A percentile compares a stretch with the other conserved stretches of the same genome.
These are phyloP conservation scores for Zelonia costaricensis DNA, from an alignment of 208 protist genomes.

Conservation along the genomic window DNA sequence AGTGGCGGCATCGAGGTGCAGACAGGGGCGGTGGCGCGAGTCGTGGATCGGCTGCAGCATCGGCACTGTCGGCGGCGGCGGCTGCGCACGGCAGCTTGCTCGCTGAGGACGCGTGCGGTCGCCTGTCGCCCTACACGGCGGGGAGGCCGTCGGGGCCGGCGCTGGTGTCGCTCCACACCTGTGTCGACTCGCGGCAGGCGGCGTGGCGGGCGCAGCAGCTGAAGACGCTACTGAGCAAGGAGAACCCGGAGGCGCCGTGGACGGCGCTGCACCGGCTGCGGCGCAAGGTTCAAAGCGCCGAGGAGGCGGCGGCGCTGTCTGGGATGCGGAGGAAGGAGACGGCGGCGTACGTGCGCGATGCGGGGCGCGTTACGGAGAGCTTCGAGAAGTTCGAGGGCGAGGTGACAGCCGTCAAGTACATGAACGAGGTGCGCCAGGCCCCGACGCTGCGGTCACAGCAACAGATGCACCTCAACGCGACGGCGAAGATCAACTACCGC, in stretches of 20 bases:
- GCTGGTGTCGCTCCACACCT: constrained; percentile 31
- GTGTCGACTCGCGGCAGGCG: constrained; percentile 39
- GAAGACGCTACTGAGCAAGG: constrained; percentile 36
- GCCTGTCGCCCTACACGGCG: constrained; percentile 55
- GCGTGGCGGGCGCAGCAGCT: constrained; percentile 70
- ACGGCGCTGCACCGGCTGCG: constrained; percentile 46
- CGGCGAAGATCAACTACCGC: constrained; percentile 87
- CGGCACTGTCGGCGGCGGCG: constrained; percentile 17
- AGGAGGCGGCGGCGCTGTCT: constrained; percentile 44
- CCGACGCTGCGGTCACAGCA: constrained; percentile 79
- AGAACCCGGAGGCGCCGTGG: constrained; percentile 71
- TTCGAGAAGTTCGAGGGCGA: constrained; percentile 90
- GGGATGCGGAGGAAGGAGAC: constrained; percentile 76
- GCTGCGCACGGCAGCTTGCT: constrained; percentile 34
- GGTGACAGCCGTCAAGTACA: constrained; percentile 77
- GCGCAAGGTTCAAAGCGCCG: constrained; percentile 28
- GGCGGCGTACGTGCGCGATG: constrained; percentile 69
- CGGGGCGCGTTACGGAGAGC: constrained; percentile 63
- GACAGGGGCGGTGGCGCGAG: background rate
- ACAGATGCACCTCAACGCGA: constrained; percentile 91
- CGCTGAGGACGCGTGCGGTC: constrained; percentile 63
- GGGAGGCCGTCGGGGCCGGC: constrained; percentile 63
- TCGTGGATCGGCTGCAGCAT: too few relatives aligned
- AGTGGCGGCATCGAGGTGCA: constrained; percentile 29
- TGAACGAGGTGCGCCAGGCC: constrained; percentile 79